Evolutionary conservation across 768 basidiomycete genomes (phyloP), one percentile per base, ranked within the genome.

Genomic region (Brasilioporus rufonigricans): DNA sequence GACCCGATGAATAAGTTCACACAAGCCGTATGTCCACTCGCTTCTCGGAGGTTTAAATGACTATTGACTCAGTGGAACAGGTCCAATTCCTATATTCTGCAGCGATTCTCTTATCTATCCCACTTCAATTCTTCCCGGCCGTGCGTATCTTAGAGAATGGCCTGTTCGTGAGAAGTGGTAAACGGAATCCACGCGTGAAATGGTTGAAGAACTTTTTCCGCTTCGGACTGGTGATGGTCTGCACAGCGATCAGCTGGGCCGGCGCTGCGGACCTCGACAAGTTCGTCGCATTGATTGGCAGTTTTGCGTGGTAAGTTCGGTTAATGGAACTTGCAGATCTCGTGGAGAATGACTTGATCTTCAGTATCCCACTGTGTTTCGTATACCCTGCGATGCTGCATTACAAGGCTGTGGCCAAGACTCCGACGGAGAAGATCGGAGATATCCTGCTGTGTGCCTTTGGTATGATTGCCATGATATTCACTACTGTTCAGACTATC

Each of bases 81-180:
- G 84, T 89, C 11, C 91, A 92, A 75, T 86, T 92, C 70, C 68
- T 93, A 29, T 93, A 97, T 73, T 87, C 92, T n/a, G 73, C 93
- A 33, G 97, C 95, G 13, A 98, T 98, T 72, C 74, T 92, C 58
- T 81, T 93, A 40, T 97, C 94, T 14, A 87, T 90, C 9, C 94
- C 96, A 1, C 82, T 98, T 1, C 95, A 98, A 71, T 86, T 98
- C 52, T 98, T 98, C 91, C 97, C 97, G 0, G 97, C 96, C 3
- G 86, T 96, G 44, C 85, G 97, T 50, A 98, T 99, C 65, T 83
- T 98, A 74, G 97, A 99, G 78, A 96, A 98, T 66, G 95, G 91
- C 4, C 64, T 98, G 27, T 98, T 98, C 69, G 84, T 84, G 43
- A 81, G 81, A 46, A 93, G 90, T 62, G 97, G 97, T 45, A 98